Evolutionary conservation across 148 eudicot species (phyloP).

Genomic region (Pouteria glomerata): DNA sequence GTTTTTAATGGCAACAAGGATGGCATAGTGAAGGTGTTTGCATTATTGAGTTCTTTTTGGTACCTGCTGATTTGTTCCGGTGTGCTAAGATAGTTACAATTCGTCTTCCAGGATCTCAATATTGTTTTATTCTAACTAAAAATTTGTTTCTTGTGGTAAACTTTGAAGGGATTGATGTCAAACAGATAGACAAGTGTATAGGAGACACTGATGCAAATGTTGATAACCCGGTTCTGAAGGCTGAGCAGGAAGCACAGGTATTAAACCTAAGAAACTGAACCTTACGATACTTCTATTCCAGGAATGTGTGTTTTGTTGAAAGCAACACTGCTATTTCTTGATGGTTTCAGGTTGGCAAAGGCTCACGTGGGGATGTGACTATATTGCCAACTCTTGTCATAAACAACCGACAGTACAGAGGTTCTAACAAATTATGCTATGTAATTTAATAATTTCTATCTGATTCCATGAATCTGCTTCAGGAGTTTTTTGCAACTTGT

Average conservation of each 20-base stretch:
- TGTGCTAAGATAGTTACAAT: background rate
- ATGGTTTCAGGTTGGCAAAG: conserved; percentile 72
- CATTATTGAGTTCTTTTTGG: background rate
- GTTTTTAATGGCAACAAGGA: background rate
- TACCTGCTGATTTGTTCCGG: background rate
- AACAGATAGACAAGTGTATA: conserved; percentile 56
- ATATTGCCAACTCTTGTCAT: conserved; percentile 92
- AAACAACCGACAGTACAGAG: conserved; percentile 88
- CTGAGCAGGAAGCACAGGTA: conserved; percentile 81
- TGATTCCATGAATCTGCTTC: conserved; percentile 1
- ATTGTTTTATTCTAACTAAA: background rate
- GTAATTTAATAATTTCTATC: background rate
- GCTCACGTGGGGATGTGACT: conserved; percentile 91
- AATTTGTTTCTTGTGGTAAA: conserved; percentile 10
- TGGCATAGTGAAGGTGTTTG: background rate
- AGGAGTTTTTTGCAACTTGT: background rate
- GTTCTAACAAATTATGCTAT: conserved; percentile 25
- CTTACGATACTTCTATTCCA: background rate
- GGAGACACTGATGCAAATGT: conserved; percentile 62
- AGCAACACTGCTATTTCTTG: background rate
- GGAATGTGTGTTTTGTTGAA: background rate
- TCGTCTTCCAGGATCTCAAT: background rate
- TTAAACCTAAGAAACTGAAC: background rate
- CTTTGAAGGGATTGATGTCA: conserved; percentile 55
- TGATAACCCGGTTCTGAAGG: conserved; percentile 63